Base-by-base conservation (phyloP, 306 rosid genomes). In the Sesbania bispinosa region DNA sequence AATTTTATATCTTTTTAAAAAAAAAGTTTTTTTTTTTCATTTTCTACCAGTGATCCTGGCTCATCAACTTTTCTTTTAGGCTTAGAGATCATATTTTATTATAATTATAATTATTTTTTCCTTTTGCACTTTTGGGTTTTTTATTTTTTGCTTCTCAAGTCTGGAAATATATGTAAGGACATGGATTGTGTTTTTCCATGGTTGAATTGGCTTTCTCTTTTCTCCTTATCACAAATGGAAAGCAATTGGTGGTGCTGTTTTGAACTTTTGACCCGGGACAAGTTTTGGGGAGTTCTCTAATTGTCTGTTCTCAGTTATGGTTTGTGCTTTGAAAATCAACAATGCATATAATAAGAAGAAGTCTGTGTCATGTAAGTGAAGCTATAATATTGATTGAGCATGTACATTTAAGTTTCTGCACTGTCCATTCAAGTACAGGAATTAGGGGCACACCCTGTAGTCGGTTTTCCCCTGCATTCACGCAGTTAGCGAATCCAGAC, bases 251-350 rank as follows among this genome's bases (percentile, higher is more conserved):
- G 11, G 26, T 71, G 45, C 11, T 45, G 36, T 33, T 43, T 78
- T 61, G 73, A 70, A 16, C 24, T 43, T 73, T 71, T 61, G 60
- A 38, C 39, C 18, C 10, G 10, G 33, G 21, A 51, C 58, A 27
- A 57, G 48, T 20, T 39, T 45, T 16, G 38, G 71, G 71, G 51
- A 24, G 16, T 65, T 53, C 0, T 35, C 0, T 18, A n/a, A 13
- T 58, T 53, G 14, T 14, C 21, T 41, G 38, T 65, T 53, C 1
- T 35, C 0, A n/a, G 8, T 24, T 75, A 15, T 66, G 26, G 50
- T 14, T 53, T 75, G 59, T 42, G 59, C 39, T 42, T 64, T 64
- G 20, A 41, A 30, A 65, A 64, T 75, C 24, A 42, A 33, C 7
- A 39, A 16, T 23, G 15, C 1, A 23, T 48, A 1, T 20, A 30